These are phyloP conservation scores for Solanum chacoense DNA, from an alignment of 305 asterid genomes.

Conservation along the genomic window DNA sequence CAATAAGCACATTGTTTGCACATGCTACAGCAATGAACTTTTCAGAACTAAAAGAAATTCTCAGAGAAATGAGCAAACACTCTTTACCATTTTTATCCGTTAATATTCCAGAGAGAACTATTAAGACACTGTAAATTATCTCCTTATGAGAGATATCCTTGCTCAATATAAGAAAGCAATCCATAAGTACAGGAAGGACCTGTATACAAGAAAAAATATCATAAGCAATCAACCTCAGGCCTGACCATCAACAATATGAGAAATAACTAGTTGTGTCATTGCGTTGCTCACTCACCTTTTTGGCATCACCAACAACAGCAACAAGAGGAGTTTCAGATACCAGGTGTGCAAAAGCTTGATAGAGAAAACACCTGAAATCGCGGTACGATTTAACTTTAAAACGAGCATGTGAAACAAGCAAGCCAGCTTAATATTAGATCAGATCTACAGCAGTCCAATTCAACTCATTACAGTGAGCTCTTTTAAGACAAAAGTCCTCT, in stretches of 20 bases:
- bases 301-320: conserved; percentile 66
- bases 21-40: background rate
- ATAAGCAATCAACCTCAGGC: conserved; percentile 1
- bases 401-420: background rate
- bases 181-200: conserved; percentile 68
- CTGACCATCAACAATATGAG: background rate
- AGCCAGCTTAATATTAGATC: background rate
- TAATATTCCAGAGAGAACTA: conserved; percentile 71
- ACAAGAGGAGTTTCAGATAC: conserved; percentile 63
- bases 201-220: conserved; percentile 26
- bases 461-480: background rate
- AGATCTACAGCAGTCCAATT: background rate
- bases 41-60: background rate
- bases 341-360: conserved; percentile 64
- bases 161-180: conserved; percentile 51
- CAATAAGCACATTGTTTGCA: background rate
- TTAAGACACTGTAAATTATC: conserved; percentile 48
- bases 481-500: background rate
- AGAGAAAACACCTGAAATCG: conserved; percentile 60
- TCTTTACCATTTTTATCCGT: conserved; percentile 64
- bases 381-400: background rate
- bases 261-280: background rate
- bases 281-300: conserved; percentile 36
- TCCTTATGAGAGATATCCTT: conserved; percentile 47
- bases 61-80: background rate